These are phyloP conservation scores for Helenozyma rhizophorensis DNA, from an alignment of 805 yeast genomes.

Conservation along the genomic window DNA sequence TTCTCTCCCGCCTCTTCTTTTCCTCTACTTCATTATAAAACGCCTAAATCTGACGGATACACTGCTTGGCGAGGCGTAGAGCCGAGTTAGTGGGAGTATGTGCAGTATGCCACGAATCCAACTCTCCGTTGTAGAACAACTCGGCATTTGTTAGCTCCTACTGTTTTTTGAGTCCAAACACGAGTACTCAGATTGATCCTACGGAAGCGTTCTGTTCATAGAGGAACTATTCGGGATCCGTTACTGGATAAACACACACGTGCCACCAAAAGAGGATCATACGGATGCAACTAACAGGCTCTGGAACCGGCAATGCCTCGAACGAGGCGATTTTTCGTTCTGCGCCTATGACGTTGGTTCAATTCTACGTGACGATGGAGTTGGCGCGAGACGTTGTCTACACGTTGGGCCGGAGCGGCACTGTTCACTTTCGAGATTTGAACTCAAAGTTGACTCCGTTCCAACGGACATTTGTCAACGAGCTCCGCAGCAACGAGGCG, in stretches of 20 bases:
- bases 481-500: constrained; percentile 34
- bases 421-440: constrained; percentile 47
- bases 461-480: constrained; percentile 42
- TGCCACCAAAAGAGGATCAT: too few species aligned
- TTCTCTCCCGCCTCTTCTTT: too few species aligned
- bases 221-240: background rate
- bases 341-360: constrained; percentile 47
- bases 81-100: too few species aligned
- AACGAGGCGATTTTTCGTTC: constrained; percentile 41
- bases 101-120: too few species aligned
- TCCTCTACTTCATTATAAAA: too few species aligned
- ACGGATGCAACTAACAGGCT: too few species aligned
- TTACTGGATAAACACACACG: constrained; percentile 1
- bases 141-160: too few species aligned
- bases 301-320: constrained; percentile 3
- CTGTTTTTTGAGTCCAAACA: too few species aligned
- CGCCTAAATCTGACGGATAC: too few species aligned
- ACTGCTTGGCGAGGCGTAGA: too few species aligned
- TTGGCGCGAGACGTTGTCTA: constrained; percentile 40
- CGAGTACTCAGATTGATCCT: background rate
- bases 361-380: constrained; percentile 45
- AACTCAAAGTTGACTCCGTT: constrained; percentile 41
- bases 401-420: constrained; percentile 34
- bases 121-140: too few species aligned
- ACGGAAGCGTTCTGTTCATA: too few species aligned